These are phyloP conservation scores for Daedaleopsis sinensis DNA, from an alignment of 768 basidiomycete species.

Conservation along the genomic window DNA sequence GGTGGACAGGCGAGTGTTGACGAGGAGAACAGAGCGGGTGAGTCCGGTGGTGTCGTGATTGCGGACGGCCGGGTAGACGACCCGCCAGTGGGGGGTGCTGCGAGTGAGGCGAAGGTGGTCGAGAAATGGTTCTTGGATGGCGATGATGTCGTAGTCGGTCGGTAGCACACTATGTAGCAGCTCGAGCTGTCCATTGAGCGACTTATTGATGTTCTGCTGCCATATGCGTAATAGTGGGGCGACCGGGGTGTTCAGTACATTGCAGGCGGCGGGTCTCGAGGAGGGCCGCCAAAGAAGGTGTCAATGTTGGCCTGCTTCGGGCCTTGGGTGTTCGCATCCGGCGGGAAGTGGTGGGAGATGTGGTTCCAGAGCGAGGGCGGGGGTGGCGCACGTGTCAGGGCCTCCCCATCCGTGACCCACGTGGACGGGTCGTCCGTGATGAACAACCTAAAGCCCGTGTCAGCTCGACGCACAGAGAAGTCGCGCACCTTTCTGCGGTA, in stretches of 20 bases:
- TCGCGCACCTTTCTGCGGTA: neutral
- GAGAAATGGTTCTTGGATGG: conserved; percentile 44
- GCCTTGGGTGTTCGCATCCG: neutral
- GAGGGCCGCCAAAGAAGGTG: neutral
- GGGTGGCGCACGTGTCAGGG: neutral
- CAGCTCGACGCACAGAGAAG: neutral
- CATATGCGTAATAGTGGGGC: conserved; percentile 21
- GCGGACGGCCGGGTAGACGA: conserved; percentile 32
- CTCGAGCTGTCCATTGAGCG: conserved; percentile 20
- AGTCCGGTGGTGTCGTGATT: neutral
- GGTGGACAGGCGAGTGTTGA: conserved; percentile 16
- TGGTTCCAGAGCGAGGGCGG: neutral
- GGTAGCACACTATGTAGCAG: conserved; percentile 15
- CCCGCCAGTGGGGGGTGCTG: conserved; percentile 15
- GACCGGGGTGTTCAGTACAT: neutral
- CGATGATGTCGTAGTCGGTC: conserved; percentile 34
- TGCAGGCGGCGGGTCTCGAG: neutral
- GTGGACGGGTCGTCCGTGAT: conserved; percentile 10
- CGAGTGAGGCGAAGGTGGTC: conserved; percentile 24
- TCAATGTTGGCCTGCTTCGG: neutral
- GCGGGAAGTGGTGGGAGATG: neutral
- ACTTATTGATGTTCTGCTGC: conserved; percentile 36
- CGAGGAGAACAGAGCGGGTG: conserved; percentile 15
- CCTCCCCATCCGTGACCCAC: conserved; percentile 9
- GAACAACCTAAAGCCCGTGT: conserved; percentile 7